Percentiles rank a stretch among this genome's conserved stretches.
Conservation (phyloP, 73 alveolate species). For the Paramecium pentaurelia region DNA sequence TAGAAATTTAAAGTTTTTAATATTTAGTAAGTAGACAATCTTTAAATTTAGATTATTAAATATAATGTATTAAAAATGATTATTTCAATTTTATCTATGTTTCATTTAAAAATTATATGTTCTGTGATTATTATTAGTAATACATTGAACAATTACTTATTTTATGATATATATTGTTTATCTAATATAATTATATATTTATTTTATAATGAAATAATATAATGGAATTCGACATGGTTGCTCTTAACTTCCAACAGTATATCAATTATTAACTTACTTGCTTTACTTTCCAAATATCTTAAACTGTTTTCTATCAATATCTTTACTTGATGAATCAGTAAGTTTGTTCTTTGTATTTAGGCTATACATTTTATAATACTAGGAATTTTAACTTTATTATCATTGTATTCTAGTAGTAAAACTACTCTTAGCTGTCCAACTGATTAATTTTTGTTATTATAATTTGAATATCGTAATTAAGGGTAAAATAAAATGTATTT, state of each 20-base stretch:
- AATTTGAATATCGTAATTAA: background rate
- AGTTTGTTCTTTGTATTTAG: background rate
- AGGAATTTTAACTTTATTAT: background rate
- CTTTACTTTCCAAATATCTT: constrained; percentile 2
- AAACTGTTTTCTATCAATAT: background rate
- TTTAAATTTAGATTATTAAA: no score
- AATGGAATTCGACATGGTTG: background rate
- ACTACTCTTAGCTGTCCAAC: constrained; percentile 37
- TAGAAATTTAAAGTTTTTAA: no score
- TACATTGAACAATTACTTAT: background rate
- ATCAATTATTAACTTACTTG: background rate
- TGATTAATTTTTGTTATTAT: background rate
- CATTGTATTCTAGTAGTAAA: background rate
- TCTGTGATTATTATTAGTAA: background rate
- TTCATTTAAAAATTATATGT: no score
- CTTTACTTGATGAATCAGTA: background rate
- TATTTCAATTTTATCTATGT: no score
- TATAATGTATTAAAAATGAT: no score
- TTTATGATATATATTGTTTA: background rate
- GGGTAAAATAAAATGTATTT: background rate
- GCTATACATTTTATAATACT: background rate
- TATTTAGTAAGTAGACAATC: no score
- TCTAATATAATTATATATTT: background rate
- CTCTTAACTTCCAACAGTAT: background rate
- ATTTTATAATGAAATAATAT: background rate